Evolutionary conservation across 148 eudicot species (phyloP).

Genomic region (Fagopyrum tataricum): DNA sequence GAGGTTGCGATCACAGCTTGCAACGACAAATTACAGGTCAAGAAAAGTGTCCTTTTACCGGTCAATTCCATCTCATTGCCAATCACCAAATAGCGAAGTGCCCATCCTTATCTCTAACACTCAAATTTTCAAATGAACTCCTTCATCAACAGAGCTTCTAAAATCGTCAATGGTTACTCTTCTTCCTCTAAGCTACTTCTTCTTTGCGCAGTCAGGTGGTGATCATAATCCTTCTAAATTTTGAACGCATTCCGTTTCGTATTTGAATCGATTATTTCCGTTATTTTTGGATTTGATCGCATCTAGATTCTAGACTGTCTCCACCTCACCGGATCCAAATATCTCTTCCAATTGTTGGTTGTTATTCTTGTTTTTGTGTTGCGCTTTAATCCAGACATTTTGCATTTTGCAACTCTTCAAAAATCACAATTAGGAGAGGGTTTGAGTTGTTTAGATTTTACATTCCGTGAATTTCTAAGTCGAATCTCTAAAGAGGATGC

Average conservation of each 20-base stretch:
- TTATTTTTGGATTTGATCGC: not conserved
- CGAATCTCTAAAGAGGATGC: not conserved
- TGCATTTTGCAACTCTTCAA: not conserved
- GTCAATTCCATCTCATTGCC: not conserved
- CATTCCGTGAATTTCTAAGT: not conserved
- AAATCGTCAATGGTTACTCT: slow-evolving; percentile 28
- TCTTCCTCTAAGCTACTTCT: slow-evolving; percentile 39
- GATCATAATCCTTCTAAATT: not conserved
- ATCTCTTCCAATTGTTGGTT: not conserved
- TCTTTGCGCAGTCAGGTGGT: slow-evolving; percentile 46
- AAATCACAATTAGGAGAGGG: not conserved
- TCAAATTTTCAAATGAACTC: not conserved
- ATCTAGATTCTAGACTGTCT: not conserved
- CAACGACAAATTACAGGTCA: not conserved
- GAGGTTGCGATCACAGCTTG: not conserved
- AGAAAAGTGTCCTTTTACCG: not conserved
- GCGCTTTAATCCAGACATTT: not conserved
- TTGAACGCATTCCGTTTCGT: not conserved
- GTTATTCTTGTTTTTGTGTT: not conserved
- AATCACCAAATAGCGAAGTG: not conserved
- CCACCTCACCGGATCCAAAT: not conserved
- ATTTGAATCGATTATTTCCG: not conserved
- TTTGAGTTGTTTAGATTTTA: not conserved
- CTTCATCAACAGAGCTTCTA: slow-evolving; percentile 22
- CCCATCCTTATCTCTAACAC: not conserved